Evolutionary conservation across 2,329 filamentous ascomycete species (phyloP).

Genomic region (Pestalotiopsis sp.): DNA sequence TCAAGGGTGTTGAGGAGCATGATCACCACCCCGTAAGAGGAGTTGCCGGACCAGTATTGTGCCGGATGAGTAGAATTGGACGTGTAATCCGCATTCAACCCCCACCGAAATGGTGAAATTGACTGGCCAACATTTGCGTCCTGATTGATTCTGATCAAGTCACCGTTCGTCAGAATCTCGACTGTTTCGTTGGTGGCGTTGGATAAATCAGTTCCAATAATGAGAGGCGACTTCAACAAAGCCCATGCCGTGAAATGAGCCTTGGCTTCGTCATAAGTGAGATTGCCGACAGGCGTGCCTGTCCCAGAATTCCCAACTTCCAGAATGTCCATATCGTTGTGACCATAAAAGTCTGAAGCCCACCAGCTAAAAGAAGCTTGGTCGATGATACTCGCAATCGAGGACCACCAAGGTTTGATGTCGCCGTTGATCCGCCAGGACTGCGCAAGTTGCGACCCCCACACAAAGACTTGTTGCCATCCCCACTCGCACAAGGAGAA

Average conservation of each 20-base stretch:
- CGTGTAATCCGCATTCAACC: slow-evolving; percentile 6
- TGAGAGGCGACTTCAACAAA: slow-evolving; percentile 1
- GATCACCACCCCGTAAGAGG: background rate
- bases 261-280: slow-evolving; percentile 9
- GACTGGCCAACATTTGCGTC: slow-evolving; percentile 3
- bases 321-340: slow-evolving; percentile 10
- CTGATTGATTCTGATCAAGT: slow-evolving; percentile 6
- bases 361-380: slow-evolving; percentile 9
- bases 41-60: slow-evolving; percentile 7
- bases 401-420: slow-evolving; percentile 10
- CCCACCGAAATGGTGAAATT: slow-evolving; percentile 5
- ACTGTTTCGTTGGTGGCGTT: background rate
- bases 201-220: slow-evolving; percentile 6
- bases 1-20: slow-evolving; percentile 10
- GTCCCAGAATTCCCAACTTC: slow-evolving; percentile 7
- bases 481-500: slow-evolving; percentile 8
- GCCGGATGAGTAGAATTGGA: background rate
- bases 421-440: slow-evolving; percentile 7
- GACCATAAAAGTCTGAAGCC: slow-evolving; percentile 8
- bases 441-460: background rate
- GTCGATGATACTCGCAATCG: slow-evolving; percentile 6
- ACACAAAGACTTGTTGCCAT: slow-evolving; percentile 10
- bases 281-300: slow-evolving; percentile 5
- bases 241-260: slow-evolving; percentile 7
- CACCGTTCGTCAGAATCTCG: slow-evolving; percentile 6